Percentiles rank a stretch among this genome's conserved stretches.
Evolutionary conservation across 2,329 filamentous ascomycete genomes (phyloP).

Genomic region (Thelonectria discophora): DNA sequence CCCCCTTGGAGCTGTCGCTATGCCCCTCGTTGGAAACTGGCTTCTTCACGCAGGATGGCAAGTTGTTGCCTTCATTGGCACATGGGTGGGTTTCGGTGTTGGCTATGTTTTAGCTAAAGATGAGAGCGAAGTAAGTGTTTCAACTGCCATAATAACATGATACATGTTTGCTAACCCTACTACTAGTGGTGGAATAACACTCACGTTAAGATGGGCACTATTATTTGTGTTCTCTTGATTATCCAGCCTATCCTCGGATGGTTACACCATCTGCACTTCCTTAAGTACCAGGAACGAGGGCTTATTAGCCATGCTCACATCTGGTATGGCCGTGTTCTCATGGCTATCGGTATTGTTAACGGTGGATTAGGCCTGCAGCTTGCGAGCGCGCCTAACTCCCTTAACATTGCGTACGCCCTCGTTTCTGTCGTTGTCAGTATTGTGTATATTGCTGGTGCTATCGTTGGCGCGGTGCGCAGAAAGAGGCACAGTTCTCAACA

Average conservation of each 20-base stretch:
- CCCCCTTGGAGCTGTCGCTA: constrained; percentile 67
- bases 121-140: constrained; percentile 51
- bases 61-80: constrained; percentile 59
- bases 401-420: no score
- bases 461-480: no score
- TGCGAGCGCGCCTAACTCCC: constrained; percentile 44
- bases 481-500: no score
- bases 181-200: constrained; percentile 60
- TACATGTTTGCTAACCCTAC: constrained; percentile 18
- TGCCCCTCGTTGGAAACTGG: constrained; percentile 67
- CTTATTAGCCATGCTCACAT: constrained; percentile 65
- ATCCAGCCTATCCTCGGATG: constrained; percentile 67
- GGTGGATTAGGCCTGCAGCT: constrained; percentile 68
- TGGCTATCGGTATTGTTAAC: constrained; percentile 68
- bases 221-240: constrained; percentile 61
- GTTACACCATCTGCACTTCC: constrained; percentile 65
- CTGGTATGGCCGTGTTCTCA: constrained; percentile 69
- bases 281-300: constrained; percentile 57
- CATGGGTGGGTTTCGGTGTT: constrained; percentile 68
- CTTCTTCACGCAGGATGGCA: constrained; percentile 66
- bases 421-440: no score
- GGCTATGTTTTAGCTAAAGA: constrained; percentile 60
- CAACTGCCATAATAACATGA: constrained; percentile 3
- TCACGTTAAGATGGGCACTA: constrained; percentile 65
- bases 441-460: no score